Conservation (phyloP, 1,139 yeast species). For the Tardiomyces blankii region DNA sequence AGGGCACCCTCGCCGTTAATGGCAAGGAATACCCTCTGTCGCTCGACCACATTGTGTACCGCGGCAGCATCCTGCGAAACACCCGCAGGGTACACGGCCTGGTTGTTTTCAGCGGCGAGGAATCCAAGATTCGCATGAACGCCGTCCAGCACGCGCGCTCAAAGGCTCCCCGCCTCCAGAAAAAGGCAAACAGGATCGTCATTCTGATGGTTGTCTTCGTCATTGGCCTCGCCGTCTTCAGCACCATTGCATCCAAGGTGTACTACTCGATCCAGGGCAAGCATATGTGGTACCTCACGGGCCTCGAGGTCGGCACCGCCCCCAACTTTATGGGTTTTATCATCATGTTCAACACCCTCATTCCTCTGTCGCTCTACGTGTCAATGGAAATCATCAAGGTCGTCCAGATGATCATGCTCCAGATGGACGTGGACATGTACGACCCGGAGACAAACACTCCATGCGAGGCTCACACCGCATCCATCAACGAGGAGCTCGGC, state of each 20-base stretch:
- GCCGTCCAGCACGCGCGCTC: slow-evolving; percentile 81
- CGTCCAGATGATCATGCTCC: slow-evolving; percentile 69
- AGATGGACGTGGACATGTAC: slow-evolving; percentile 92
- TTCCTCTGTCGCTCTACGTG: slow-evolving; percentile 88
- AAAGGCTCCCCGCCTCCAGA: slow-evolving; percentile 87
- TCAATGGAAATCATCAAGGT: slow-evolving; percentile 94
- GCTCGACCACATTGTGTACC: slow-evolving; percentile 68
- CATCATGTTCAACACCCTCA: slow-evolving; percentile 93
- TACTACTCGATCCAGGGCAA: slow-evolving; percentile 33
- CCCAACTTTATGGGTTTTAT: slow-evolving; percentile 91
- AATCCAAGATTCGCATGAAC: slow-evolving; percentile 91
- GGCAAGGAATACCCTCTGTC: slow-evolving; percentile 48
- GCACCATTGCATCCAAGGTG: slow-evolving; percentile 68
- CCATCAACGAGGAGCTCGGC: slow-evolving; percentile 91
- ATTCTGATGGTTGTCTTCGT: slow-evolving; percentile 82
- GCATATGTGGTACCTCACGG: slow-evolving; percentile 59
- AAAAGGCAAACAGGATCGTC: slow-evolving; percentile 71
- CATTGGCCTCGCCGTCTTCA: slow-evolving; percentile 59
- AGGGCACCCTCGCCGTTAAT: slow-evolving; percentile 46
- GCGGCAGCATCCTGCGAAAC: slow-evolving; percentile 84
- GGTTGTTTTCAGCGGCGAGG: slow-evolving; percentile 91
- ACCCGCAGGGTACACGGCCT: slow-evolving; percentile 64
- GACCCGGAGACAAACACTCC: slow-evolving; percentile 77
- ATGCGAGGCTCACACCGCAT: slow-evolving; percentile 90
- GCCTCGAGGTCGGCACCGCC: slow-evolving; percentile 74